Evolutionary conservation across 2,329 filamentous ascomycete genomes (phyloP).

Genomic region (Fusarium sp.): DNA sequence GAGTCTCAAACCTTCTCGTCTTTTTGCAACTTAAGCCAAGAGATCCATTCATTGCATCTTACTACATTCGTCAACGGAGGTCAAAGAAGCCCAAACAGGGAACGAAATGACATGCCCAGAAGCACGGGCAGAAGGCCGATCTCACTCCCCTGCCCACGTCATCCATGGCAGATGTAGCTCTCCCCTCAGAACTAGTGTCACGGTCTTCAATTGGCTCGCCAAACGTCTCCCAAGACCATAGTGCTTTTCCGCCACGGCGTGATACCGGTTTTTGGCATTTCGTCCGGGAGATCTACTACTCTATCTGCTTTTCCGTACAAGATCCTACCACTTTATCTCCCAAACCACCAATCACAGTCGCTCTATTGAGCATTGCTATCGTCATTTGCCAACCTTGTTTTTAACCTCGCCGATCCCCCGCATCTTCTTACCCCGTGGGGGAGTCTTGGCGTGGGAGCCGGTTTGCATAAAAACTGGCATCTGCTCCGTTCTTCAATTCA

Average conservation of each 20-base stretch:
- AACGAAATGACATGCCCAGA: not conserved
- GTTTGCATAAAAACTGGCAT: not conserved
- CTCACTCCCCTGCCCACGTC: not conserved
- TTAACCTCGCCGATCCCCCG: constrained; percentile 24
- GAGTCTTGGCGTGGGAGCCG: not conserved
- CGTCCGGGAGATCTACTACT: not conserved
- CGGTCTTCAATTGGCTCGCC: not conserved
- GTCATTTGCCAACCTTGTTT: constrained; percentile 18
- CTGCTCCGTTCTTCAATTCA: not conserved
- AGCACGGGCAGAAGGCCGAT: not conserved
- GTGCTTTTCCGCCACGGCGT: not conserved
- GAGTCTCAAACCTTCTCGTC: too few relatives aligned
- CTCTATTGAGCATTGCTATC: not conserved
- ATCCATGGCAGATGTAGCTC: not conserved
- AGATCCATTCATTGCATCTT: too few relatives aligned
- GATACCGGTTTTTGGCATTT: not conserved
- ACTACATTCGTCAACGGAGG: too few relatives aligned
- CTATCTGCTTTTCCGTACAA: constrained; percentile 5
- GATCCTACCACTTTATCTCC: not conserved
- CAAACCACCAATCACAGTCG: not conserved
- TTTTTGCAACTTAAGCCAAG: too few relatives aligned
- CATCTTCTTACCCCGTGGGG: constrained; percentile 21
- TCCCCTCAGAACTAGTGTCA: not conserved
- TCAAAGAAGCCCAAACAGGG: accelerated
- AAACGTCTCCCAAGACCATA: not conserved